Evolutionary conservation across 108 stramenopile species (phyloP).

Genomic region (Cyclotella cryptica): DNA sequence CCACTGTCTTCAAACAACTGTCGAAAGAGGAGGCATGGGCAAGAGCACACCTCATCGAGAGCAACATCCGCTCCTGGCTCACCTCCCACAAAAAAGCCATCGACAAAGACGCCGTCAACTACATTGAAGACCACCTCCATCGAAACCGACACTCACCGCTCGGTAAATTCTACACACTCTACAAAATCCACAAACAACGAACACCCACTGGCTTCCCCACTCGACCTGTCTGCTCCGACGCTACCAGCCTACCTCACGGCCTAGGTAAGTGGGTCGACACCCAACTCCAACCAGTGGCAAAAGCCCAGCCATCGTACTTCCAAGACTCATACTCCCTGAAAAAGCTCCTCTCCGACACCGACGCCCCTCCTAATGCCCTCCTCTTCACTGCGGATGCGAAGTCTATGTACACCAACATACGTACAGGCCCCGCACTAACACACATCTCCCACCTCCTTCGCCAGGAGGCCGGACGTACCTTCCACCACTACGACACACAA

Average conservation of each 20-base stretch:
- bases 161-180: too few relatives aligned
- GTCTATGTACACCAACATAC: conserved; percentile 52
- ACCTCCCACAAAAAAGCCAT: too few relatives aligned
- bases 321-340: conserved; percentile 2
- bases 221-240: conserved; percentile 21
- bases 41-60: too few relatives aligned
- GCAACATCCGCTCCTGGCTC: too few relatives aligned
- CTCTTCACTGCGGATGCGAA: conserved; percentile 36
- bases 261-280: conserved; percentile 12
- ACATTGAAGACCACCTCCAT: too few relatives aligned
- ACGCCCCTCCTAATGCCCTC: conserved; percentile 14
- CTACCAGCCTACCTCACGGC: background rate
- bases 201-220: background rate
- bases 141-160: too few relatives aligned
- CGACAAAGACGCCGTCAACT: too few relatives aligned
- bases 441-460: too few relatives aligned
- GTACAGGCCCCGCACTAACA: conserved; percentile 15
- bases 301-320: conserved; percentile 3
- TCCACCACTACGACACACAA: background rate
- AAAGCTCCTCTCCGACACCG: background rate
- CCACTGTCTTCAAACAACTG: too few relatives aligned
- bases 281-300: conserved; percentile 4
- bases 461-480: background rate
- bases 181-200: too few relatives aligned
- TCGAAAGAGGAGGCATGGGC: too few relatives aligned